A percentile compares a stretch with the other conserved stretches of the same genome.
Evolutionary conservation across 2,329 filamentous ascomycete species (phyloP).

Genomic region (Cercospora berteroae): DNA sequence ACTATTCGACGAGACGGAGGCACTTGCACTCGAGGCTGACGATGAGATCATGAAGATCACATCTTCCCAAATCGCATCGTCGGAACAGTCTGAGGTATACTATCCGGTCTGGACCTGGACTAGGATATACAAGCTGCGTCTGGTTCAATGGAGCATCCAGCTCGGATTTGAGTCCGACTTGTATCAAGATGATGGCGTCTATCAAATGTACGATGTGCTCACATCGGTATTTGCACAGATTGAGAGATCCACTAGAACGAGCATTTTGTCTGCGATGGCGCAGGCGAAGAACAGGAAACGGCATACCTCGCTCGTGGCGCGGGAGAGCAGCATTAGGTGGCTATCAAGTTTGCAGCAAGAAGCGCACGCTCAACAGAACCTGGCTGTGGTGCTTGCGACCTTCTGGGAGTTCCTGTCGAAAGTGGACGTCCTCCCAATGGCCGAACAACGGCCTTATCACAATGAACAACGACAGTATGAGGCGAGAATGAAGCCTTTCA

Average conservation of each 20-base stretch:
- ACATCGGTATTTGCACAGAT: constrained; percentile 8
- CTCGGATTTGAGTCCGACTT: constrained; percentile 92
- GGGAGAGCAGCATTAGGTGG: background rate
- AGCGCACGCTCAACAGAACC: constrained; percentile 6
- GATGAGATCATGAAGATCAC: constrained; percentile 8
- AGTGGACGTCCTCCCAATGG: constrained; percentile 53
- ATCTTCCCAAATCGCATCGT: background rate
- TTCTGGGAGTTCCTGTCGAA: constrained; percentile 67
- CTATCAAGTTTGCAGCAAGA: constrained; percentile 2
- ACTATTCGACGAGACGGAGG: constrained; percentile 81
- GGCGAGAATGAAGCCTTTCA: constrained; percentile 82
- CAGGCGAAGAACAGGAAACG: constrained; percentile 2
- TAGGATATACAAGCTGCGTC: constrained; percentile 82
- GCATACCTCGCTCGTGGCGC: background rate
- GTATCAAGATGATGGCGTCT: constrained; percentile 80
- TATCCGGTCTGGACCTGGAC: constrained; percentile 81
- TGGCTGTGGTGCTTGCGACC: constrained; percentile 40
- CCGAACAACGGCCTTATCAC: constrained; percentile 58
- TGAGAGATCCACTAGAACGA: background rate
- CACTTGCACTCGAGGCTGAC: constrained; percentile 56
- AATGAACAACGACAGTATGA: constrained; percentile 70
- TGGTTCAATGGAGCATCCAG: constrained; percentile 84
- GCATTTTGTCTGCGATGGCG: background rate
- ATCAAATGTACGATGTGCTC: constrained; percentile 73
- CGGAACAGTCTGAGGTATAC: constrained; percentile 46